phyloP scores from a whole-genome alignment of 1,284 basidiomycete genomes.

The Tylopilus orsonianus region DNA sequence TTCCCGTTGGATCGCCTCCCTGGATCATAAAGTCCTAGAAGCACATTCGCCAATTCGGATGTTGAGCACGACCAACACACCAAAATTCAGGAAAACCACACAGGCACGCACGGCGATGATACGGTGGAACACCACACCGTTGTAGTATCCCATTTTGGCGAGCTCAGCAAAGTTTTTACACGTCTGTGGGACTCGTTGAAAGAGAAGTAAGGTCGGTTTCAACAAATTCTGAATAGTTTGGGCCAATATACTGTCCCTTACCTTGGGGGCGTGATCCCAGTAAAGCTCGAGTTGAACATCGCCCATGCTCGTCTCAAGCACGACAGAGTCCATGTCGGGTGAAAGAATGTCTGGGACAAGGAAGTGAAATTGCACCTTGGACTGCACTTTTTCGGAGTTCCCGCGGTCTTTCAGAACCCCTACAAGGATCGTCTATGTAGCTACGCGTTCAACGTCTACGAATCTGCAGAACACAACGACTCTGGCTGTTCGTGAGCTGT shows the following conservation, averaged over 20 bases:
- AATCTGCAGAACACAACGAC: too few relatives aligned
- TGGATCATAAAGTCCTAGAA: constrained; percentile 91
- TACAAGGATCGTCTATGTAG: too few relatives aligned
- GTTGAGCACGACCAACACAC: too few relatives aligned
- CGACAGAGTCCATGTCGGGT: constrained; percentile 54
- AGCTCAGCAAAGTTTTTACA: constrained; percentile 92
- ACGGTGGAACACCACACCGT: constrained; percentile 84
- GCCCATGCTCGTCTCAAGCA: constrained; percentile 86
- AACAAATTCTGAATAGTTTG: not conserved
- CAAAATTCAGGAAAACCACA: constrained; percentile 26
- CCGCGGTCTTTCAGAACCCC: too few relatives aligned
- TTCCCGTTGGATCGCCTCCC: constrained; percentile 92
- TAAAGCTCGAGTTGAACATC: constrained; percentile 88
- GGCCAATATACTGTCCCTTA: constrained; percentile 36
- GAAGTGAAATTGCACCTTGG: too few relatives aligned
- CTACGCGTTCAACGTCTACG: too few relatives aligned
- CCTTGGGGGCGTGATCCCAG: constrained; percentile 87
- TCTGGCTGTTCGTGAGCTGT: too few relatives aligned
- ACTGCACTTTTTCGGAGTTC: too few relatives aligned
- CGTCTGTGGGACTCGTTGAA: constrained; percentile 60
- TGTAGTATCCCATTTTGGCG: constrained; percentile 83
- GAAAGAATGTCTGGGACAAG: too few relatives aligned
- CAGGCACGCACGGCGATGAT: constrained; percentile 74
- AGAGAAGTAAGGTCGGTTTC: not conserved
- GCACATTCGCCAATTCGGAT: not conserved